Conservation (phyloP, 2,329 filamentous ascomycete species). For the Stromatinia cepivora region DNA sequence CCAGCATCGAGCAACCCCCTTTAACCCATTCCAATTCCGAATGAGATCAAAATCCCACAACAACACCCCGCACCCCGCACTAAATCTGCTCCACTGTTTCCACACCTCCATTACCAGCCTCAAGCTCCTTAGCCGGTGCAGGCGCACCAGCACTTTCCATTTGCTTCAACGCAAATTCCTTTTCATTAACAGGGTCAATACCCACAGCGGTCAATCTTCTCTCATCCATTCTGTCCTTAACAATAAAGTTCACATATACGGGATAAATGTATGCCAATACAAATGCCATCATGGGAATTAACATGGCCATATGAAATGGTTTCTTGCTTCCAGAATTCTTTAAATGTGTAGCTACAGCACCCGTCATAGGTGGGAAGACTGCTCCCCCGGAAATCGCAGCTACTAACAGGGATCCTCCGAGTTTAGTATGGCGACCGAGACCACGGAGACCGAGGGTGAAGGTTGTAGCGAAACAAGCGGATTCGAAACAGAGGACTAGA, state of each 20-base stretch:
- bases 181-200: slow-evolving; percentile 21
- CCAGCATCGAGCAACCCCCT: background rate
- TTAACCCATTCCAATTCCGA: background rate
- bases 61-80: background rate
- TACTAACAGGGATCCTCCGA: slow-evolving; percentile 70
- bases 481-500: slow-evolving; percentile 76
- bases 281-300: slow-evolving; percentile 41
- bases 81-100: background rate
- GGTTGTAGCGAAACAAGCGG: slow-evolving; percentile 78
- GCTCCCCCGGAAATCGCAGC: slow-evolving; percentile 73
- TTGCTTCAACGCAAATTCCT: slow-evolving; percentile 24
- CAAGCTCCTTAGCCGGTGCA: background rate
- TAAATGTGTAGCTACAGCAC: slow-evolving; percentile 49
- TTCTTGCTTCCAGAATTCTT: slow-evolving; percentile 26
- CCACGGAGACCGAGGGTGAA: slow-evolving; percentile 74
- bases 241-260: slow-evolving; percentile 41
- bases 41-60: background rate
- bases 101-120: background rate
- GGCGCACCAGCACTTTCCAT: background rate
- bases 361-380: slow-evolving; percentile 68
- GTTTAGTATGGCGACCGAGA: slow-evolving; percentile 73
- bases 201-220: slow-evolving; percentile 27
- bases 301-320: slow-evolving; percentile 37
- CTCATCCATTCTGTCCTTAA: slow-evolving; percentile 39
- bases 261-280: slow-evolving; percentile 41